phyloP scores from a whole-genome alignment of 257 asterid species.

The Scutellaria minor region DNA sequence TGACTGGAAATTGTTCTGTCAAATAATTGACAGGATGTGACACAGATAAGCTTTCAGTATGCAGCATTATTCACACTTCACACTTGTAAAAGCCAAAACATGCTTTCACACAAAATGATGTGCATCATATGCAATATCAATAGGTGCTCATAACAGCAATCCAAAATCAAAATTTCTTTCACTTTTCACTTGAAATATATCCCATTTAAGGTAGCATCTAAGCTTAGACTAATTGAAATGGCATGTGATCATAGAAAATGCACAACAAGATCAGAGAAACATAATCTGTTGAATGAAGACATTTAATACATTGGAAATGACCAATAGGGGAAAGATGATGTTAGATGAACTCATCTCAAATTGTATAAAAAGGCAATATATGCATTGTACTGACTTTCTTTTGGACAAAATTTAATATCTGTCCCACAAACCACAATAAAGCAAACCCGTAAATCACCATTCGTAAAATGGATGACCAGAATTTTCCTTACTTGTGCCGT shows the following conservation, averaged over 20 bases:
- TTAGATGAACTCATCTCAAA: slow-evolving; percentile 9
- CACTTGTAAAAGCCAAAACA: slow-evolving; percentile 15
- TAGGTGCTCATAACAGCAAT: not conserved
- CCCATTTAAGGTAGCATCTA: slow-evolving; percentile 4
- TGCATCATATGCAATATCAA: not conserved
- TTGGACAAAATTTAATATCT: not conserved
- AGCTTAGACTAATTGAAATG: slow-evolving; percentile 1
- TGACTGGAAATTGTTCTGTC: not conserved
- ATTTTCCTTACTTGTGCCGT: slow-evolving; percentile 78
- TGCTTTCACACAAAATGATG: not conserved
- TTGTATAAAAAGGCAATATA: slow-evolving; percentile 1
- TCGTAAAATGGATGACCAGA: slow-evolving; percentile 30
- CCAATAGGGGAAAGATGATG: not conserved
- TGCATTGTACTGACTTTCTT: slow-evolving; percentile 10
- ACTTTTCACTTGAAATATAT: slow-evolving; percentile 23
- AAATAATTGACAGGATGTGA: slow-evolving; percentile 1
- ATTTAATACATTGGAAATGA: slow-evolving; percentile 8
- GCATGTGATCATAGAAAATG: slow-evolving; percentile 4
- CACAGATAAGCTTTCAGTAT: slow-evolving; percentile 7
- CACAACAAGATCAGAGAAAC: not conserved
- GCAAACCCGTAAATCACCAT: slow-evolving; percentile 24
- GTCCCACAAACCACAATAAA: slow-evolving; percentile 18
- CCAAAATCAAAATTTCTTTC: slow-evolving; percentile 7
- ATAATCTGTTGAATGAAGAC: not conserved
- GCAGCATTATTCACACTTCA: not conserved